These are phyloP conservation scores for Colletotrichum navitas DNA, from an alignment of 2,329 filamentous ascomycete species.

Conservation along the genomic window DNA sequence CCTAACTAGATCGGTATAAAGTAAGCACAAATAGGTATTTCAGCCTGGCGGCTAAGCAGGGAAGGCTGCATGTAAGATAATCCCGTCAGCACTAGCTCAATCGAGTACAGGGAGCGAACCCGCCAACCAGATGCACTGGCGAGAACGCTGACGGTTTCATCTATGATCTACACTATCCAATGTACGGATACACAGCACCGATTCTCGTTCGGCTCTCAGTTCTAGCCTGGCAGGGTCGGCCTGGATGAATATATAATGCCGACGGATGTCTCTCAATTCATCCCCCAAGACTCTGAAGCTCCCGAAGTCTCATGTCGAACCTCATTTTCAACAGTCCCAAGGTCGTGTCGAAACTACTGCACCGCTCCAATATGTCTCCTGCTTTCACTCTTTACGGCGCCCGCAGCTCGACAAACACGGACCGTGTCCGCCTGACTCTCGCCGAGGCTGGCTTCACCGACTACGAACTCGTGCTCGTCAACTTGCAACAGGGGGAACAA, in stretches of 20 bases:
- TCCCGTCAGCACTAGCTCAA: constrained; percentile 44
- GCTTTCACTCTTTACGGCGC: constrained; percentile 58
- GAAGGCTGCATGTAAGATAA: too few relatives aligned
- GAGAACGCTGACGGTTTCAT: not conserved
- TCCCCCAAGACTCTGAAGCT: constrained; percentile 10
- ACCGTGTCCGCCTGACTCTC: constrained; percentile 58
- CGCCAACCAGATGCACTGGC: constrained; percentile 47
- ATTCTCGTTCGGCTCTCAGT: not conserved
- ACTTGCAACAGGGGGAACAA: constrained; percentile 56
- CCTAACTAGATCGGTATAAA: not conserved
- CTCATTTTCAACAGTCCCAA: constrained; percentile 45
- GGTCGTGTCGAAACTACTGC: constrained; percentile 48
- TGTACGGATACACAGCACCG: too few relatives aligned
- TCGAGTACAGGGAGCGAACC: constrained; percentile 50
- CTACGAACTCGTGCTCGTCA: constrained; percentile 54
- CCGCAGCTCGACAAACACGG: constrained; percentile 57
- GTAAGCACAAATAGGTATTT: too few relatives aligned
- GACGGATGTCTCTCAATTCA: not conserved
- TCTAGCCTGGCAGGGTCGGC: not conserved
- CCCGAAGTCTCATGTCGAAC: constrained; percentile 47
- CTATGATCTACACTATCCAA: too few relatives aligned
- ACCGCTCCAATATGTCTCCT: constrained; percentile 53
- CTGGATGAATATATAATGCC: not conserved
- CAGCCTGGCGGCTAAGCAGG: too few relatives aligned
- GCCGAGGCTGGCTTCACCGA: constrained; percentile 59